These are phyloP conservation scores for Sclerotinia minor DNA, from an alignment of 2,329 filamentous ascomycete species.

Conservation along the genomic window DNA sequence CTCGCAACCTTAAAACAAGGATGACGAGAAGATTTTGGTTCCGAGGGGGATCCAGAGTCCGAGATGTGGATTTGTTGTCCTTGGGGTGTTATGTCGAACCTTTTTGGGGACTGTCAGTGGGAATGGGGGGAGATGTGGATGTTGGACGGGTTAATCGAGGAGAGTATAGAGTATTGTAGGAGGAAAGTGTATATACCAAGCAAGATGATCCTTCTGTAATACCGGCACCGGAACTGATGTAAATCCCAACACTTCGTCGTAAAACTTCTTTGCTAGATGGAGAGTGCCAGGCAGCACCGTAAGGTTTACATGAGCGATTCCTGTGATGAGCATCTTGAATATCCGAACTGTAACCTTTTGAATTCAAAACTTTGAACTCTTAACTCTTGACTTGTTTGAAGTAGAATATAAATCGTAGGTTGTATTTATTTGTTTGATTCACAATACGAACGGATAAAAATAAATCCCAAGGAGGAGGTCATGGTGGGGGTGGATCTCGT, in stretches of 20 bases:
- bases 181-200: slow-evolving; percentile 49
- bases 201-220: slow-evolving; percentile 51
- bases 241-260: slow-evolving; percentile 56
- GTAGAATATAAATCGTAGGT: background rate
- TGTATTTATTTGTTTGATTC: background rate
- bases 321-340: slow-evolving; percentile 45
- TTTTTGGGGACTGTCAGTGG: slow-evolving; percentile 19
- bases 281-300: slow-evolving; percentile 56
- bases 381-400: background rate
- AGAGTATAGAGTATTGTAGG: background rate
- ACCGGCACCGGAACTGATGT: slow-evolving; percentile 53
- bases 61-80: slow-evolving; percentile 60
- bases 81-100: slow-evolving; percentile 56
- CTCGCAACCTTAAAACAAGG: slow-evolving; percentile 58
- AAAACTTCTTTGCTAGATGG: slow-evolving; percentile 54
- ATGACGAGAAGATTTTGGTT: slow-evolving; percentile 50
- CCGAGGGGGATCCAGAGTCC: slow-evolving; percentile 43
- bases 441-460: background rate
- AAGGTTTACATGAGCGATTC: slow-evolving; percentile 59
- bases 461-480: background rate
- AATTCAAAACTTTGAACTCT: too few species aligned
- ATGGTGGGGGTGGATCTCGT: slow-evolving; percentile 13
- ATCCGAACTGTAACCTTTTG: background rate
- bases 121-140: background rate
- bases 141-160: background rate